Evolutionary conservation across 2,329 filamentous ascomycete species (phyloP).

Genomic region (Cercospora canescens): DNA sequence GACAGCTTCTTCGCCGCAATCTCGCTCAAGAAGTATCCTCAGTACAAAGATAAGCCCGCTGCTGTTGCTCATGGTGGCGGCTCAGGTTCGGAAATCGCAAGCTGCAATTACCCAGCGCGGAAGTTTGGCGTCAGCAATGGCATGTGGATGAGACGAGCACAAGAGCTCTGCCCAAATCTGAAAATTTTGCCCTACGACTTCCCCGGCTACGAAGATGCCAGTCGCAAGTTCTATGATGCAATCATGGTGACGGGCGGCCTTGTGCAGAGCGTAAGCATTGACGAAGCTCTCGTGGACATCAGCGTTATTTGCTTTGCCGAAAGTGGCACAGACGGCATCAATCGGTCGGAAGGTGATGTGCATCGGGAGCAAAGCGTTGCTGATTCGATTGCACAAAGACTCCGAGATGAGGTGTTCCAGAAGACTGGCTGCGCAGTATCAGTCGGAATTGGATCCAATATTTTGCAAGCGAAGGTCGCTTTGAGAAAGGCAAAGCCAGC

Average conservation of each 20-base stretch:
- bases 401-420: slow-evolving; percentile 70
- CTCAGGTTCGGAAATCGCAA: slow-evolving; percentile 89
- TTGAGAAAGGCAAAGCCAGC: slow-evolving; percentile 91
- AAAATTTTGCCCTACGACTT: slow-evolving; percentile 96
- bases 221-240: slow-evolving; percentile 80
- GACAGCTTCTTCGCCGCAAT: slow-evolving; percentile 98
- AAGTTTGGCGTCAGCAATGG: slow-evolving; percentile 89
- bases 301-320: slow-evolving; percentile 67
- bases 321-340: slow-evolving; percentile 65
- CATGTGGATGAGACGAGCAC: slow-evolving; percentile 97
- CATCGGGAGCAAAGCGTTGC: slow-evolving; percentile 78
- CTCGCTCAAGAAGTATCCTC: slow-evolving; percentile 74
- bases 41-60: slow-evolving; percentile 74
- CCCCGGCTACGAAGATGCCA: slow-evolving; percentile 89
- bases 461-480: slow-evolving; percentile 87
- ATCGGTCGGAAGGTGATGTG: slow-evolving; percentile 66
- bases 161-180: slow-evolving; percentile 78
- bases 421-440: slow-evolving; percentile 86
- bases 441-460: slow-evolving; percentile 87
- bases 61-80: slow-evolving; percentile 88
- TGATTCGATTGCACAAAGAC: slow-evolving; percentile 64
- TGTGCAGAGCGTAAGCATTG: slow-evolving; percentile 95
- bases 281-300: slow-evolving; percentile 88
- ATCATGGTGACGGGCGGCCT: slow-evolving; percentile 77
- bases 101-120: slow-evolving; percentile 92